A percentile compares a stretch with the other conserved stretches of the same genome.
phyloP scores from a whole-genome alignment of 129 eudicot genomes.

The Pulicaria dysenterica region DNA sequence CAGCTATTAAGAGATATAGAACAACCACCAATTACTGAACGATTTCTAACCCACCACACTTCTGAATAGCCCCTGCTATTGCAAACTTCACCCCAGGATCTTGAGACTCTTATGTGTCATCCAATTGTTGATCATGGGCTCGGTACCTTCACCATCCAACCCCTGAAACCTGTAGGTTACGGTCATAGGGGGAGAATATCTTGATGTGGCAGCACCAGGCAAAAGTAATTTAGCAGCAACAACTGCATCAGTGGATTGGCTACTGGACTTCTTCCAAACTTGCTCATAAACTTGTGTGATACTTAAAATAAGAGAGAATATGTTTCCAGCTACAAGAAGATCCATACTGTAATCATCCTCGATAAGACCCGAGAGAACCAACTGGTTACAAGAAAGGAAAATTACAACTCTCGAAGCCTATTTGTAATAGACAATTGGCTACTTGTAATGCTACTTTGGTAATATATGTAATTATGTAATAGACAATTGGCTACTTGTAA shows the following conservation, averaged over 20 bases:
- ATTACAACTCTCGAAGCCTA: no score
- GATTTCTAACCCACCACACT: conserved; percentile 90
- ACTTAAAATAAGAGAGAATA: conserved; percentile 90
- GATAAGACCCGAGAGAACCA: conserved; percentile 90
- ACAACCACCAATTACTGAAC: conserved; percentile 81
- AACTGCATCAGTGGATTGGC: conserved; percentile 57
- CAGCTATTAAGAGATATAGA: conserved; percentile 82
- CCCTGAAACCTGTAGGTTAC: conserved; percentile 99
- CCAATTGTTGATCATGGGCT: conserved; percentile 97
- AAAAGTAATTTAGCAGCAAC: conserved; percentile 41
- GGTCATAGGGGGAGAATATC: conserved; percentile 92
- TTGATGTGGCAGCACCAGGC: conserved; percentile 26
- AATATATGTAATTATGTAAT: no score
- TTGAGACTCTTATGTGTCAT: conserved; percentile 95
- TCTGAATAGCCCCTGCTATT: conserved; percentile 92
- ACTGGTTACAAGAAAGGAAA: conserved; percentile 89
- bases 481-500: no score
- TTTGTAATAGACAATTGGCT: no score
- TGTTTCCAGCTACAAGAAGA: conserved; percentile 90
- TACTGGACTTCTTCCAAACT: conserved; percentile 92
- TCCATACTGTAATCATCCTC: conserved; percentile 99
- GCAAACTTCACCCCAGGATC: conserved; percentile 99
- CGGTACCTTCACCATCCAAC: conserved; percentile 98
- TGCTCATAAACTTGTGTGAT: conserved; percentile 91
- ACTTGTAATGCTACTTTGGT: no score